phyloP scores from a whole-genome alignment of 257 asterid species.

The Verbena officinalis region DNA sequence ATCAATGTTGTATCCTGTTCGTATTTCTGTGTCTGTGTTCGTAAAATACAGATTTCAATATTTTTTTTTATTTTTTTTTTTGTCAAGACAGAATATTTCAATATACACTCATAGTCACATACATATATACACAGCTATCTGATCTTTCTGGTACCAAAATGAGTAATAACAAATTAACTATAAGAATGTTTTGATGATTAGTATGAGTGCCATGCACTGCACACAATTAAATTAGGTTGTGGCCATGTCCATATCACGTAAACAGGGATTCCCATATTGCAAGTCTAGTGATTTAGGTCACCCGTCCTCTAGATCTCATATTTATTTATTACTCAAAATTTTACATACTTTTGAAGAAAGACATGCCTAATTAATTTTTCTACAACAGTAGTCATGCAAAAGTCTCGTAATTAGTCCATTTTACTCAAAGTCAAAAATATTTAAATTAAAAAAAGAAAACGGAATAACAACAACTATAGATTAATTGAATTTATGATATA shows the following conservation, averaged over 20 bases:
- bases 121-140: too few relatives aligned
- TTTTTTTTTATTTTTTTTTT: too few relatives aligned
- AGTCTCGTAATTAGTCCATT: slow-evolving; percentile 2
- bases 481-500: background rate
- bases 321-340: background rate
- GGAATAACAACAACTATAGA: background rate
- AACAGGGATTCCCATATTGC: background rate
- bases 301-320: slow-evolving; percentile 21
- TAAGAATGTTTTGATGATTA: slow-evolving; percentile 7
- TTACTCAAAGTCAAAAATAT: background rate
- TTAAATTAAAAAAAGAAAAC: background rate
- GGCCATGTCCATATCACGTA: slow-evolving; percentile 16
- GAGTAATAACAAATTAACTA: background rate
- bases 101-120: too few relatives aligned
- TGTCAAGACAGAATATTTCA: too few relatives aligned
- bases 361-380: slow-evolving; percentile 18
- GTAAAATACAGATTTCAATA: too few relatives aligned
- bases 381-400: slow-evolving; percentile 19
- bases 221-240: background rate
- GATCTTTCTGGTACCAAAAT: background rate
- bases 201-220: slow-evolving; percentile 20
- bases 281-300: slow-evolving; percentile 33
- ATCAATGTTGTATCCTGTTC: too few relatives aligned
- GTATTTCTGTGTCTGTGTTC: too few relatives aligned
- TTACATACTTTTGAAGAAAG: background rate